phyloP scores from a whole-genome alignment of 1,284 basidiomycete species.

The Pseudozyma thailandica region DNA sequence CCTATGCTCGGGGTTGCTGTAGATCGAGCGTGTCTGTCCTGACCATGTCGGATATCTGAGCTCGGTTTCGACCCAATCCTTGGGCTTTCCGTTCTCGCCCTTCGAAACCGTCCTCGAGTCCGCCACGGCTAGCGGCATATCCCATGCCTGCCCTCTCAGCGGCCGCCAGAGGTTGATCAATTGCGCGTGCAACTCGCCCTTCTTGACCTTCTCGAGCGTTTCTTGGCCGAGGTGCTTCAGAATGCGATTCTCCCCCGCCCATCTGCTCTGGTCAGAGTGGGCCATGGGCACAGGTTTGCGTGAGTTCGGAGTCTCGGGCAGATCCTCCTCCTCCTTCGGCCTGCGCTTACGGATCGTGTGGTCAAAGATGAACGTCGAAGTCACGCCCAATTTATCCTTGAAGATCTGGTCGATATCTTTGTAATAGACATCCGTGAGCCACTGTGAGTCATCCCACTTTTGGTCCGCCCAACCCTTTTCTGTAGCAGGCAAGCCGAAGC shows the following conservation, averaged over 20 bases:
- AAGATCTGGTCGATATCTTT: conserved; percentile 50
- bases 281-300: conserved; percentile 49
- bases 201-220: conserved; percentile 42
- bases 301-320: conserved; percentile 47
- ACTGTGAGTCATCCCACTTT: conserved; percentile 48
- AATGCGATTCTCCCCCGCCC: conserved; percentile 56
- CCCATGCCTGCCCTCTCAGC: conserved; percentile 72
- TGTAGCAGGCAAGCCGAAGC: conserved; percentile 38
- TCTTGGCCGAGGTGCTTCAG: conserved; percentile 55
- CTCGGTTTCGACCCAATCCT: conserved; percentile 48
- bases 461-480: conserved; percentile 37
- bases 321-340: conserved; percentile 26
- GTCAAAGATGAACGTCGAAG: conserved; percentile 57
- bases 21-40: conserved; percentile 69
- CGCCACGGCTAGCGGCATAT: conserved; percentile 75
- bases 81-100: conserved; percentile 41
- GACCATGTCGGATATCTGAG: conserved; percentile 53
- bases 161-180: conserved; percentile 81
- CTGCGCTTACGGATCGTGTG: conserved; percentile 57
- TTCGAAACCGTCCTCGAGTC: conserved; percentile 73
- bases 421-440: conserved; percentile 53
- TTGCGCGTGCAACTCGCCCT: conserved; percentile 71
- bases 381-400: conserved; percentile 52
- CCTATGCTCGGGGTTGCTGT: conserved; percentile 72
- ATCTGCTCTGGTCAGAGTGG: conserved; percentile 54